Conservation (phyloP, 192 early-diverging fungal genomes). For the Diversispora eburnea region DNA sequence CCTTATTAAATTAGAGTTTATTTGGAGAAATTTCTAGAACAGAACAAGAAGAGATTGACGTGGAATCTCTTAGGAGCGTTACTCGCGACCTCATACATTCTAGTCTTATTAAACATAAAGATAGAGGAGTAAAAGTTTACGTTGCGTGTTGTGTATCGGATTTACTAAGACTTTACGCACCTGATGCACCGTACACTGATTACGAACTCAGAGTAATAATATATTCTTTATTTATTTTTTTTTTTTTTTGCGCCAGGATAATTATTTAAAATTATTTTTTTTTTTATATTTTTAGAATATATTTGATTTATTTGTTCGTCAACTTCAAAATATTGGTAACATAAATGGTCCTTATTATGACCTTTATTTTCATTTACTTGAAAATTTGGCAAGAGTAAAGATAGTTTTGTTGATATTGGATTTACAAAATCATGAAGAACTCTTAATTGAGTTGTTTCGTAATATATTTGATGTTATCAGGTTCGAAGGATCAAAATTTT, state of each 20-base stretch:
- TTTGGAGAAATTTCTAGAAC: conserved; percentile 66
- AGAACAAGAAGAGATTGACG: conserved; percentile 76
- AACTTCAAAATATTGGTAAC: conserved; percentile 65
- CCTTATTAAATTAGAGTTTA: conserved; percentile 53
- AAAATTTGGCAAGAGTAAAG: conserved; percentile 80
- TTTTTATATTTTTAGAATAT: conserved; percentile 48
- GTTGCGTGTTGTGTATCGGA: conserved; percentile 88
- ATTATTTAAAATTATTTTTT: conserved; percentile 1
- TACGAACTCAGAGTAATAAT: conserved; percentile 68
- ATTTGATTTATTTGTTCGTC: conserved; percentile 79
- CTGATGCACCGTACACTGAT: conserved; percentile 85
- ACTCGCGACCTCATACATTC: conserved; percentile 63
- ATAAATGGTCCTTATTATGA: conserved; percentile 61
- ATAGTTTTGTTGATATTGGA: conserved; percentile 78
- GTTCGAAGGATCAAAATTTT: conserved; percentile 30
- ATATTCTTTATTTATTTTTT: not conserved
- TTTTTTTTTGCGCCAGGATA: not conserved
- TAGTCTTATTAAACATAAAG: conserved; percentile 73
- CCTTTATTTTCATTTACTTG: conserved; percentile 81
- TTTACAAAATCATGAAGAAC: conserved; percentile 69
- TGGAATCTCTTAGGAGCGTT: conserved; percentile 59
- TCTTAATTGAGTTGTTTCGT: conserved; percentile 68
- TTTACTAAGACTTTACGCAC: conserved; percentile 87
- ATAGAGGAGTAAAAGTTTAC: conserved; percentile 71
- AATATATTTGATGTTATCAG: conserved; percentile 66